Conservation (phyloP, 345 rosid genomes). For the Pugionium cornutum region DNA sequence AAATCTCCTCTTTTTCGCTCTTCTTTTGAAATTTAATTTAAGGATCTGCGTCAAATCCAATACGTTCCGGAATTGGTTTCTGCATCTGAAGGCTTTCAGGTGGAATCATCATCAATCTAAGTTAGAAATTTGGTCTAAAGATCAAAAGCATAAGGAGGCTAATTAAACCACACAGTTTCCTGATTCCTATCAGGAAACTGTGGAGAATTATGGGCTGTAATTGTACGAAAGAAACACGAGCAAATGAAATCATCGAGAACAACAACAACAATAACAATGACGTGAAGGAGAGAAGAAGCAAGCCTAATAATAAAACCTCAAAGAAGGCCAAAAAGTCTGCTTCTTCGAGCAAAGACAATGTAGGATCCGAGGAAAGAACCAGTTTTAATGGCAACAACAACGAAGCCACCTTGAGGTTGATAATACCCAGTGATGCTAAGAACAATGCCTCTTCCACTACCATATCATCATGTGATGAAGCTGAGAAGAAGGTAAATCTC, state of each 20-base stretch:
- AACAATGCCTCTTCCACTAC: slow-evolving; percentile 24
- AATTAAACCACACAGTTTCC: slow-evolving; percentile 34
- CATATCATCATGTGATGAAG: slow-evolving; percentile 41
- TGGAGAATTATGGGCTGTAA: slow-evolving; percentile 75
- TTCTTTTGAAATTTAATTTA: background rate
- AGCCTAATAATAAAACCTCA: slow-evolving; percentile 38
- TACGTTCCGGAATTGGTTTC: background rate
- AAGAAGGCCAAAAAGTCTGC: slow-evolving; percentile 39
- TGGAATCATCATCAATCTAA: background rate
- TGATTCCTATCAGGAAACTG: slow-evolving; percentile 36
- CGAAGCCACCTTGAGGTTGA: slow-evolving; percentile 45
- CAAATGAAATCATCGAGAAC: slow-evolving; percentile 34
- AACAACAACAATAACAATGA: slow-evolving; percentile 37
- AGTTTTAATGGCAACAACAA: slow-evolving; percentile 38
- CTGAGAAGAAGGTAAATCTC: slow-evolving; percentile 37
- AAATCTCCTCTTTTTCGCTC: background rate
- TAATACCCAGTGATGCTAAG: slow-evolving; percentile 44
- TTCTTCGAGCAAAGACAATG: slow-evolving; percentile 45
- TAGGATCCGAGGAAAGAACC: slow-evolving; percentile 39
- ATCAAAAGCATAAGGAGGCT: slow-evolving; percentile 19
- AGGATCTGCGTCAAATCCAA: slow-evolving; percentile 1
- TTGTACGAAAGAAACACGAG: slow-evolving; percentile 70
- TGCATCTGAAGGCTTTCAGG: too few species aligned
- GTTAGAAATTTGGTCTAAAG: background rate
- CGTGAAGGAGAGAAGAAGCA: slow-evolving; percentile 42